A percentile compares a stretch with the other conserved stretches of the same genome.
phyloP scores from a whole-genome alignment of 179 eudicot species.

The Pouteria campechiana region DNA sequence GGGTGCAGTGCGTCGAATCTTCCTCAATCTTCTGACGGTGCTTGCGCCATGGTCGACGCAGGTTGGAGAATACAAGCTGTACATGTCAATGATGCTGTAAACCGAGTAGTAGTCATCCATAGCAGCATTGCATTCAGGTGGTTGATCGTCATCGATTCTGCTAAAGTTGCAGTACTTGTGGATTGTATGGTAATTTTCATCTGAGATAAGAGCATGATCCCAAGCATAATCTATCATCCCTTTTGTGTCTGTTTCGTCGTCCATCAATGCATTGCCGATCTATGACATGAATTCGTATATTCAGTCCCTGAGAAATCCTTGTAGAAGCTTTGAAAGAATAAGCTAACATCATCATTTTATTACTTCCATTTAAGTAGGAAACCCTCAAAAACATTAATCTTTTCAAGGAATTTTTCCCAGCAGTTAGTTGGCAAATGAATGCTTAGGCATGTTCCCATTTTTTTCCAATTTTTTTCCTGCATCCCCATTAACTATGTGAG shows the following conservation, averaged over 20 bases:
- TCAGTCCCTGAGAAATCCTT: no score
- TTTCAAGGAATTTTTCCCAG: no score
- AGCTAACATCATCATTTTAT: no score
- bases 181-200: conserved; percentile 29
- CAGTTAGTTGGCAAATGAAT: no score
- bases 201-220: conserved; percentile 86
- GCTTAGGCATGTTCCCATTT: no score
- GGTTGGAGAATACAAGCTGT: conserved; percentile 61
- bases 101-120: conserved; percentile 44
- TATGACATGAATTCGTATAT: conserved; percentile 9
- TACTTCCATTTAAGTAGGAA: background rate
- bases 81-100: conserved; percentile 75
- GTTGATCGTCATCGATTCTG: background rate
- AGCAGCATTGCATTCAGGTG: conserved; percentile 24
- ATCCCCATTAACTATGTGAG: no score
- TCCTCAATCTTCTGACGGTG: conserved; percentile 5
- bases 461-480: no score
- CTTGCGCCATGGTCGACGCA: conserved; percentile 22
- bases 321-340: no score
- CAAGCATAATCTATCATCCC: conserved; percentile 88
- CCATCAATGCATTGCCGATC: conserved; percentile 77
- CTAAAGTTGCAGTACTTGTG: conserved; percentile 50
- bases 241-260: conserved; percentile 70
- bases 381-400: no score
- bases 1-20: conserved; percentile 33